Evolutionary conservation across 148 eudicot species (phyloP).

Genomic region (Rhododendron simsii): DNA sequence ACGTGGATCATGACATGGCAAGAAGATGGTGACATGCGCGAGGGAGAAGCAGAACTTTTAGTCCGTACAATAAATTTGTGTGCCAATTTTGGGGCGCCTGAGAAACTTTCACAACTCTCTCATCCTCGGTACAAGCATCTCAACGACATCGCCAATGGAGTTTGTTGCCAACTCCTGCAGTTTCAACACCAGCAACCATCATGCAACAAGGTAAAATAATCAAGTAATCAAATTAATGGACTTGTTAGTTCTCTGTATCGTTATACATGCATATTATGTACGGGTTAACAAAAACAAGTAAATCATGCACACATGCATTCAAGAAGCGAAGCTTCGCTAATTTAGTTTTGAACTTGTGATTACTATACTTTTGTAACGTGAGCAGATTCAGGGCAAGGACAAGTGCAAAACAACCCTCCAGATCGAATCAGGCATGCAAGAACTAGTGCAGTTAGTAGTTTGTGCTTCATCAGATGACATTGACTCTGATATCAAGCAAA

Average conservation of each 20-base stretch:
- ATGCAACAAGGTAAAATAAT: neutral
- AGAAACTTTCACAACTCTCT: neutral
- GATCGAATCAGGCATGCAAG: slow-evolving; percentile 53
- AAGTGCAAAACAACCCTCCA: neutral
- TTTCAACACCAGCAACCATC: slow-evolving; percentile 12
- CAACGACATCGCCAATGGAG: slow-evolving; percentile 27
- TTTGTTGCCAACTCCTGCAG: slow-evolving; percentile 43
- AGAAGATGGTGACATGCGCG: slow-evolving; percentile 38
- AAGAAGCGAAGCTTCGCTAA: neutral
- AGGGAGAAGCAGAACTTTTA: slow-evolving; percentile 51
- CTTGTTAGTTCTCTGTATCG: neutral
- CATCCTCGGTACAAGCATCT: slow-evolving; percentile 37
- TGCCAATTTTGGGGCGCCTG: slow-evolving; percentile 20
- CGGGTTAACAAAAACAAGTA: too few relatives aligned
- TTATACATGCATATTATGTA: too few relatives aligned
- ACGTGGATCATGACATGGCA: slow-evolving; percentile 63
- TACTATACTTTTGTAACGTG: neutral
- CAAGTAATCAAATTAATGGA: neutral
- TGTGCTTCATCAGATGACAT: slow-evolving; percentile 25
- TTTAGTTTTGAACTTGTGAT: too few relatives aligned
- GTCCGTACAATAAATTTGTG: slow-evolving; percentile 43
- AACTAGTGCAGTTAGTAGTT: slow-evolving; percentile 44
- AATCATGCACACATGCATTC: too few relatives aligned
- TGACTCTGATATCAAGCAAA: slow-evolving; percentile 40
- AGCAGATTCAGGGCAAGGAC: slow-evolving; percentile 21